phyloP scores from a whole-genome alignment of 805 yeast genomes.

The Starmerella powellii region DNA sequence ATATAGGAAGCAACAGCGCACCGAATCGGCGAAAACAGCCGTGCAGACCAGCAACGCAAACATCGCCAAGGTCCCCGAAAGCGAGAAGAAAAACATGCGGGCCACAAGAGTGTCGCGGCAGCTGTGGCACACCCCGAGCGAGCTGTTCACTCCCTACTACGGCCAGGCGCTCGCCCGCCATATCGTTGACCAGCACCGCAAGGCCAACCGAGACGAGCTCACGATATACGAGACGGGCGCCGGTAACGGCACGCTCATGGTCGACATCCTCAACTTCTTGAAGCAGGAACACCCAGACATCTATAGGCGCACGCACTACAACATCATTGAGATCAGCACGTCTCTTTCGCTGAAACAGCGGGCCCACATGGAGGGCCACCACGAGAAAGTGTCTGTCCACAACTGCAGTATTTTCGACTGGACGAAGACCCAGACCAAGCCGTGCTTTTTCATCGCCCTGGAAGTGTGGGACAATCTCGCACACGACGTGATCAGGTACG shows the following conservation, averaged over 20 bases:
- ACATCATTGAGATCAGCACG: slow-evolving; percentile 58
- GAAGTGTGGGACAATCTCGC: slow-evolving; percentile 78
- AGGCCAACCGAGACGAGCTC: slow-evolving; percentile 52
- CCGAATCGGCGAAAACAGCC: slow-evolving; percentile 1
- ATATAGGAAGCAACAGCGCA: slow-evolving; percentile 29
- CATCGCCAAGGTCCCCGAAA: background rate
- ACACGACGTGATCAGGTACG: slow-evolving; percentile 71
- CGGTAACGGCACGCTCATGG: slow-evolving; percentile 80
- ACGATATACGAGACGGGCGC: slow-evolving; percentile 81
- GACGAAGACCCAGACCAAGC: slow-evolving; percentile 47
- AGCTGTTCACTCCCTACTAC: slow-evolving; percentile 66
- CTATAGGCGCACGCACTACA: slow-evolving; percentile 54
- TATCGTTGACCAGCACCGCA: slow-evolving; percentile 41
- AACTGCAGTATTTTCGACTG: slow-evolving; percentile 70
- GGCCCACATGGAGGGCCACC: slow-evolving; percentile 36
- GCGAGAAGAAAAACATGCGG: slow-evolving; percentile 8
- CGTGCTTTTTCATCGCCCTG: slow-evolving; percentile 65
- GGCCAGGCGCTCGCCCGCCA: slow-evolving; percentile 81
- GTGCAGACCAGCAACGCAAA: background rate
- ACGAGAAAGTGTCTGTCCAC: slow-evolving; percentile 47
- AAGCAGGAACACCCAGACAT: slow-evolving; percentile 55
- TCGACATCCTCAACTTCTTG: slow-evolving; percentile 55
- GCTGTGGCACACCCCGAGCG: slow-evolving; percentile 85
- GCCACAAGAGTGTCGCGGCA: slow-evolving; percentile 31
- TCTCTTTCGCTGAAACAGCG: slow-evolving; percentile 39